Evolutionary conservation across 2,329 filamentous ascomycete genomes (phyloP).

Genomic region (Xylaria digitata): DNA sequence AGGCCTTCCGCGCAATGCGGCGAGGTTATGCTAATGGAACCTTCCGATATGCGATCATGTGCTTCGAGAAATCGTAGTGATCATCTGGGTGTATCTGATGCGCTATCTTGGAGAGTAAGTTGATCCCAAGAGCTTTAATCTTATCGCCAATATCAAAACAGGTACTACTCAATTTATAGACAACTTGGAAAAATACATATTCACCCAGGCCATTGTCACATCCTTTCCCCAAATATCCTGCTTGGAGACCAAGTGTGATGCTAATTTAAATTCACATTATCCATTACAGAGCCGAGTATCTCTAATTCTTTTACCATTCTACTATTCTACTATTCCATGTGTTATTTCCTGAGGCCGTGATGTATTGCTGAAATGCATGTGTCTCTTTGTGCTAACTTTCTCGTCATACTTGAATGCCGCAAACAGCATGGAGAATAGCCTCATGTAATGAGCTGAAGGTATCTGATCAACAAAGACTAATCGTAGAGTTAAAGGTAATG

Average conservation of each 20-base stretch:
- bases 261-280: background rate
- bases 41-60: conserved; percentile 69
- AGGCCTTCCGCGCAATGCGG: conserved; percentile 69
- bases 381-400: background rate
- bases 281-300: too few species aligned
- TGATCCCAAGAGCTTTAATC: background rate
- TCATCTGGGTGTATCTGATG: background rate
- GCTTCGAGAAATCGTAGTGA: conserved; percentile 59
- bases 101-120: background rate
- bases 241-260: background rate
- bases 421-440: background rate
- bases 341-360: background rate
- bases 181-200: background rate
- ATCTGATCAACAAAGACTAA: background rate
- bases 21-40: conserved; percentile 68
- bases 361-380: too few species aligned
- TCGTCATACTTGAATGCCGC: background rate
- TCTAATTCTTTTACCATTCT: too few species aligned
- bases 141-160: background rate
- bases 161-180: background rate
- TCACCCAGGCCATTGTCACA: background rate
- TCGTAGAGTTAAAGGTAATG: background rate
- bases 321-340: background rate
- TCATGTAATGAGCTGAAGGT: too few species aligned
- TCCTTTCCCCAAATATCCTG: background rate